Percentiles rank a stretch among this genome's conserved stretches.
phyloP scores from a whole-genome alignment of 1,139 yeast species.

The Barnettozyma hawaiiensis region DNA sequence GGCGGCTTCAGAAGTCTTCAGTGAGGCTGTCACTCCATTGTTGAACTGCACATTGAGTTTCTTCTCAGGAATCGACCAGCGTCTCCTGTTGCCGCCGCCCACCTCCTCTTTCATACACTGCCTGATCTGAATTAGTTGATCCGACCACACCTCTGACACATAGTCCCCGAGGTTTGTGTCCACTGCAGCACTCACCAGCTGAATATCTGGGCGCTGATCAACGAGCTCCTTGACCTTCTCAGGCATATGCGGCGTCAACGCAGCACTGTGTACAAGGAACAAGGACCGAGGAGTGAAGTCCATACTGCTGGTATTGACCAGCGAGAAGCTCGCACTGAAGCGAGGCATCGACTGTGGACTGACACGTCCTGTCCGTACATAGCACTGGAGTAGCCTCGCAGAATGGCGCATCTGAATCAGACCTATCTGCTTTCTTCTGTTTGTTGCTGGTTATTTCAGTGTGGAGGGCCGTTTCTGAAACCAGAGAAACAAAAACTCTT shows the following conservation, averaged over 20 bases:
- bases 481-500: too few relatives aligned
- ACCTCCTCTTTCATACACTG: background rate
- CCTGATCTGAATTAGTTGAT: background rate
- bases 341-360: background rate
- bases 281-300: background rate
- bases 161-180: conserved; percentile 4
- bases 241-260: conserved; percentile 1
- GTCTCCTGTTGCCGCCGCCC: background rate
- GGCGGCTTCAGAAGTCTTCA: conserved; percentile 6
- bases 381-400: background rate
- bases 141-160: conserved; percentile 7
- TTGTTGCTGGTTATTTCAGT: too few relatives aligned
- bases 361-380: background rate
- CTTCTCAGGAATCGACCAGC: conserved; percentile 1
- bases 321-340: background rate
- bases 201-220: background rate
- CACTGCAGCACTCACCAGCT: conserved; percentile 3
- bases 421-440: too few relatives aligned
- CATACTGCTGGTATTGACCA: too few relatives aligned
- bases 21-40: background rate
- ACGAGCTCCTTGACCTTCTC: background rate
- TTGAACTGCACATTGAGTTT: background rate
- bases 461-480: too few relatives aligned
- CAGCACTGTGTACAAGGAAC: background rate
- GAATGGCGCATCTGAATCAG: background rate